These are phyloP conservation scores for Diaporthe sp. DNA, from an alignment of 2,329 filamentous ascomycete species.

Conservation along the genomic window DNA sequence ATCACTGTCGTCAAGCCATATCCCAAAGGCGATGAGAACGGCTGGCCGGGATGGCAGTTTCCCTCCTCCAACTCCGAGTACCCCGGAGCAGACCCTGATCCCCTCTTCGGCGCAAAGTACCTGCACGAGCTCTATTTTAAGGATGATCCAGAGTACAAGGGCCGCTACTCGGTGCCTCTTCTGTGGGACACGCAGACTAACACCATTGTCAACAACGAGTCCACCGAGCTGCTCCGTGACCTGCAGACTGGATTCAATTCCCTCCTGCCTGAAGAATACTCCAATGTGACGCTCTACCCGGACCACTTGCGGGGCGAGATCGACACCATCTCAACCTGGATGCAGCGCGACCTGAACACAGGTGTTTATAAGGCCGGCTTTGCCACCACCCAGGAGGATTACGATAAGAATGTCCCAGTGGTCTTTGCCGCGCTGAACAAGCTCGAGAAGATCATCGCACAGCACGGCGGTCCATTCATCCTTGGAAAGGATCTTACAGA, in stretches of 20 bases:
- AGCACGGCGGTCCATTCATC: constrained; percentile 63
- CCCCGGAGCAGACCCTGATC: constrained; percentile 71
- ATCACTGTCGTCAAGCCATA: constrained; percentile 74
- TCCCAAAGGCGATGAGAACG: constrained; percentile 74
- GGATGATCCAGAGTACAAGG: constrained; percentile 71
- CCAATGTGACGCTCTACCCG: constrained; percentile 67
- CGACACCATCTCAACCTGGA: constrained; percentile 66
- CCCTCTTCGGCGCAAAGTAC: constrained; percentile 70
- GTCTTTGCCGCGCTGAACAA: constrained; percentile 73
- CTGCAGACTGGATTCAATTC: constrained; percentile 69
- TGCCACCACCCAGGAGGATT: constrained; percentile 66
- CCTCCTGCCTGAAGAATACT: constrained; percentile 58
- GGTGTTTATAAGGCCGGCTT: constrained; percentile 76
- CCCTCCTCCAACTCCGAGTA: constrained; percentile 66
- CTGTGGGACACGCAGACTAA: constrained; percentile 72
- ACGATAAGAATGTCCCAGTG: constrained; percentile 66
- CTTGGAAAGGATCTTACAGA: constrained; percentile 70
- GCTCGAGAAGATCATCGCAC: constrained; percentile 62
- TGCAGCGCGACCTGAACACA: constrained; percentile 68
- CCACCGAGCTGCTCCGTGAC: constrained; percentile 69
- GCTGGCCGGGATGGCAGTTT: constrained; percentile 76
- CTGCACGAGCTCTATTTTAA: constrained; percentile 75
- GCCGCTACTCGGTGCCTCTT: constrained; percentile 71
- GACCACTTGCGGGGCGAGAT: constrained; percentile 61
- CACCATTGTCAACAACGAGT: constrained; percentile 74